phyloP scores from a whole-genome alignment of 2,329 filamentous ascomycete species.

The Penicillium palitans region DNA sequence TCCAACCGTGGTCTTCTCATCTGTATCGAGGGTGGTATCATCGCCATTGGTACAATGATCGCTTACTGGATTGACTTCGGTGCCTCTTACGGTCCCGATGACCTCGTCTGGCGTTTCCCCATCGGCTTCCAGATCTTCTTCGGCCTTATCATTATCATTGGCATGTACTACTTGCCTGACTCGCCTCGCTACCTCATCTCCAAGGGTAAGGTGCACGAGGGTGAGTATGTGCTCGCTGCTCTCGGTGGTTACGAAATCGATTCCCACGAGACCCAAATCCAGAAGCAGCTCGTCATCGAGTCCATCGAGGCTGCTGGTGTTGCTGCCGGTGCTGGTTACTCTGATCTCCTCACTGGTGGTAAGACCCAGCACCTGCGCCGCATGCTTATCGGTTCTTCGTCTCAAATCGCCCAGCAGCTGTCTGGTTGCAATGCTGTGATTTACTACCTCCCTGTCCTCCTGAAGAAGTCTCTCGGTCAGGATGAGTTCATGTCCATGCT shows the following conservation, averaged over 20 bases:
- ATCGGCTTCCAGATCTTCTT: constrained; percentile 56
- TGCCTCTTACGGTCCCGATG: constrained; percentile 37
- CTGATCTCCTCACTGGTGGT: constrained; percentile 40
- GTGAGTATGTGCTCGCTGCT: constrained; percentile 52
- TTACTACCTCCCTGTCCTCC: constrained; percentile 52
- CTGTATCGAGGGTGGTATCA: constrained; percentile 58
- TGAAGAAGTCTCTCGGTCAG: constrained; percentile 48
- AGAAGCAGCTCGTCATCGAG: constrained; percentile 69
- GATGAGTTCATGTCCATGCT: constrained; percentile 48
- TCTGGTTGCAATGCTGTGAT: constrained; percentile 54
- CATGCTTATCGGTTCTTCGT: constrained; percentile 43
- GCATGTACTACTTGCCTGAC: constrained; percentile 48
- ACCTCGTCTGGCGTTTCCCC: constrained; percentile 53
- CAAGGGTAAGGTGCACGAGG: constrained; percentile 49
- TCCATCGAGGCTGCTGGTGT: constrained; percentile 65
- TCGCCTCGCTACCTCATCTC: constrained; percentile 50
- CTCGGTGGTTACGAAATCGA: constrained; percentile 52
- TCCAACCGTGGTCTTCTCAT: constrained; percentile 62
- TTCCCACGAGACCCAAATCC: constrained; percentile 57
- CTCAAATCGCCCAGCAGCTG: constrained; percentile 51
- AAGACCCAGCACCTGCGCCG: constrained; percentile 44
- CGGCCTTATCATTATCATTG: constrained; percentile 46
- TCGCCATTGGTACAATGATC: constrained; percentile 54
- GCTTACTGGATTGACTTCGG: constrained; percentile 56
- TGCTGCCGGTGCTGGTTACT: constrained; percentile 49